These are phyloP conservation scores for Trametes villosa DNA, from an alignment of 768 basidiomycete genomes.

Conservation along the genomic window DNA sequence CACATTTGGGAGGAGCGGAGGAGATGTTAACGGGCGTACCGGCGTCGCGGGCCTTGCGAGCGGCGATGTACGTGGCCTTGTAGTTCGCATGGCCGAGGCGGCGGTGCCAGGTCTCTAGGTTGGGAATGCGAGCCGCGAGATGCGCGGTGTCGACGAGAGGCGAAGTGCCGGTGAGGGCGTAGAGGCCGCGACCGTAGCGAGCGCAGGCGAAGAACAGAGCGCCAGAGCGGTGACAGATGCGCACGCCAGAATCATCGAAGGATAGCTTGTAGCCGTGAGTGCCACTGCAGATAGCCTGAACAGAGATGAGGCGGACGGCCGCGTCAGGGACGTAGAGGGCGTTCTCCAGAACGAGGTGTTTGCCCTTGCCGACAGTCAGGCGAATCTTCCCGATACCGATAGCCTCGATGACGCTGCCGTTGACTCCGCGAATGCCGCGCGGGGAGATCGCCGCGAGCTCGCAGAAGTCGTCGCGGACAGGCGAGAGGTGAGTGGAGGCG, in stretches of 20 bases:
- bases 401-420: conserved; percentile 32
- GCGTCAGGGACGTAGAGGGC: conserved; percentile 28
- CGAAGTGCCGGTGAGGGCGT: conserved; percentile 1
- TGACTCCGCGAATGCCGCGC: conserved; percentile 33
- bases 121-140: background rate
- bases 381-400: conserved; percentile 33
- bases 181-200: background rate
- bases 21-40: conserved; percentile 32
- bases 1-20: conserved; percentile 34
- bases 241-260: background rate
- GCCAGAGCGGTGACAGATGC: background rate
- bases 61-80: conserved; percentile 21
- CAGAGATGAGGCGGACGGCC: conserved; percentile 15
- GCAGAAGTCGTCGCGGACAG: conserved; percentile 31
- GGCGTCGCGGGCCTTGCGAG: background rate
- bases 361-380: conserved; percentile 20
- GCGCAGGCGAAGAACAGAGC: background rate
- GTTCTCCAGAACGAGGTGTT: conserved; percentile 6
- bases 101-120: conserved; percentile 31
- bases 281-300: no score
- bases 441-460: conserved; percentile 29
- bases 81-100: conserved; percentile 33
- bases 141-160: background rate
- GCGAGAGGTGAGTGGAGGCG: conserved; percentile 33
- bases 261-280: background rate